A percentile compares a stretch with the other conserved stretches of the same genome.
These are phyloP conservation scores for Backusella sp. DNA, from an alignment of 192 early-diverging fungal genomes.

Conservation along the genomic window DNA sequence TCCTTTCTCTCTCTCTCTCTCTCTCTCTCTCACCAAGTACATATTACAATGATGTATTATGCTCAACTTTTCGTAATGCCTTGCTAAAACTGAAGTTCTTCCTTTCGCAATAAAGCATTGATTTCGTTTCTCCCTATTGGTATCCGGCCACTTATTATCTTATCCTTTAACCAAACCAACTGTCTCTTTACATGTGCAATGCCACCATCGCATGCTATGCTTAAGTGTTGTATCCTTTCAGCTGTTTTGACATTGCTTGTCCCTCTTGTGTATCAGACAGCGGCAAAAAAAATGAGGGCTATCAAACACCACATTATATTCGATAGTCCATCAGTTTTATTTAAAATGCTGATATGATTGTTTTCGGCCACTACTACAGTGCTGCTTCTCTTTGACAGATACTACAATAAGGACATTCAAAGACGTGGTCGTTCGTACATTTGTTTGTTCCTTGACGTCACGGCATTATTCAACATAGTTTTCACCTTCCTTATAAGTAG, in stretches of 20 bases:
- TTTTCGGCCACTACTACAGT: no score
- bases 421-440: no score
- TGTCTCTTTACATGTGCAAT: conserved; percentile 16
- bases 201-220: conserved; percentile 20
- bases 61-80: conserved; percentile 52
- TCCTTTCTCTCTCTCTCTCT: neutral
- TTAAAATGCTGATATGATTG: no score
- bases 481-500: no score
- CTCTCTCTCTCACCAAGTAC: conserved; percentile 54
- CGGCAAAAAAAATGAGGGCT: neutral
- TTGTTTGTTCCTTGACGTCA: no score
- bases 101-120: conserved; percentile 13
- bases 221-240: conserved; percentile 9
- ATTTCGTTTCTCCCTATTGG: neutral
- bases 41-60: conserved; percentile 88
- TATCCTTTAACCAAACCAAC: conserved; percentile 27
- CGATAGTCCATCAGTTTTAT: no score
- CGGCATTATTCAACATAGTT: no score
- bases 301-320: neutral
- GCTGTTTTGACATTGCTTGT: neutral
- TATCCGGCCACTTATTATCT: conserved; percentile 3
- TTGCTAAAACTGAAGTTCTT: conserved; percentile 32
- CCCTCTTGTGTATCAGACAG: neutral
- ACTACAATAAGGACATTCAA: no score
- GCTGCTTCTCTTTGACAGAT: no score